Base-by-base conservation (phyloP, 257 asterid genomes). In the Rhazya stricta region DNA sequence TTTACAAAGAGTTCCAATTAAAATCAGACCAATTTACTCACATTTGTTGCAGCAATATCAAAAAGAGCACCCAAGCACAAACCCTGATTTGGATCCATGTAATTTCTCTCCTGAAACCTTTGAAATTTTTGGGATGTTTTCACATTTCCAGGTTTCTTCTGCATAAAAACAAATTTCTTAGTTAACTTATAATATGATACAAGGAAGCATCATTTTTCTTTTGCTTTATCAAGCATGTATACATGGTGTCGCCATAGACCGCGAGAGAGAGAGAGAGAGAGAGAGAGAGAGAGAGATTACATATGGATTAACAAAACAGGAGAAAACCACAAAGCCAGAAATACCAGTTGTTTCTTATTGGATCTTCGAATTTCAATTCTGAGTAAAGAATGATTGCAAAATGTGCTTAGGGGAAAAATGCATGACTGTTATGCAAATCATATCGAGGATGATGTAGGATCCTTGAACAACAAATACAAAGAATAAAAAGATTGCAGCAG, bases 21-120 rank as follows among this genome's bases (percentile, higher is more conserved):
- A 82, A 39, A 54, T 67, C 16, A 75, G 53, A 32, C 42, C 58
- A 46, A 74, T 65, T 39, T 71, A 58, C 81, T 79, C 88, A 95
- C 98, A 81, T 95, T 95, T 67, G 99, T 95, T 37, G 97, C 99
- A 73, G 99, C 98, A 65, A 95, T 95, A 78, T 95, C 96, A 84
- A 95, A 92, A 30, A 95, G 96, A 74, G 99, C 98, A 80, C 99
- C 99, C 61, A 95, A 79, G 69, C 99, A 95, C 32, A 95, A 86
- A 79, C 91, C 84, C 76, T 95, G 99, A 53, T 80, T 81, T 68
- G 99, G 97, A 84, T 95, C 97, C 99, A 95, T 92, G 88, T 95
- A 95, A 65, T 88, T 87, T 83, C 95, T 91, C 84, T 95, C 99
- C 65, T 78, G 88, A 86, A 86, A 91, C 62, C 94, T 87, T 82